These are phyloP conservation scores for Scolecobasidium constrictum DNA, from an alignment of 2,329 filamentous ascomycete genomes.

Conservation along the genomic window DNA sequence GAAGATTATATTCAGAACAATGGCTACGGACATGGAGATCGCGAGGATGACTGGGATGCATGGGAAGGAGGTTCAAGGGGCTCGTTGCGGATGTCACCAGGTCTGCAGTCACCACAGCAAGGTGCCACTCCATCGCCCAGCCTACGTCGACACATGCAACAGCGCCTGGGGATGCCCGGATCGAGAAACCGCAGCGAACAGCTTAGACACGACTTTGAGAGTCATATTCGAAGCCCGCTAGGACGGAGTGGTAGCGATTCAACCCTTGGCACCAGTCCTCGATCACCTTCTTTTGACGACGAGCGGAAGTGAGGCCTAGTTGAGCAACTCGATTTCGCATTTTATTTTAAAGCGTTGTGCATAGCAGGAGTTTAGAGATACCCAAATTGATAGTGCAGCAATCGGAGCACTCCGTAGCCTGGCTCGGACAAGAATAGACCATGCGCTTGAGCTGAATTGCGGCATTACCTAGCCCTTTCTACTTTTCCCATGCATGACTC, in stretches of 20 bases:
- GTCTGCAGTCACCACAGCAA: constrained; percentile 1
- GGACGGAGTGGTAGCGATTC: constrained; percentile 2
- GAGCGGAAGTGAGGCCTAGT: too few species aligned
- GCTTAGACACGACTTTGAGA: neutral
- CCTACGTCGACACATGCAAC: neutral
- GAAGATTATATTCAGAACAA: constrained; percentile 47
- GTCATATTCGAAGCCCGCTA: constrained; percentile 4
- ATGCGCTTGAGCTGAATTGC: too few species aligned
- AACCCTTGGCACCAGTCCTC: constrained; percentile 1
- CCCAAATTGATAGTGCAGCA: too few species aligned
- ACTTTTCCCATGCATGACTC: too few species aligned
- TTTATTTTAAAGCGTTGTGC: too few species aligned
- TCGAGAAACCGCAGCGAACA: neutral
- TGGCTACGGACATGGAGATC: neutral
- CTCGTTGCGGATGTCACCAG: constrained; percentile 2
- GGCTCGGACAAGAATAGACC: too few species aligned
- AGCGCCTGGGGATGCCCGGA: neutral
- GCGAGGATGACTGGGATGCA: neutral
- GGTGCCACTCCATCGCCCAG: neutral
- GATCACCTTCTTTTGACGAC: neutral
- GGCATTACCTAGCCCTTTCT: too few species aligned
- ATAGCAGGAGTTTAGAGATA: too few species aligned
- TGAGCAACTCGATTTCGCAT: too few species aligned
- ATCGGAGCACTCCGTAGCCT: too few species aligned
- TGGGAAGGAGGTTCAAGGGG: neutral